Evolutionary conservation across 2,329 filamentous ascomycete genomes (phyloP), one percentile per base, ranked within the genome.

Genomic region (Hymenoscyphus occultus): DNA sequence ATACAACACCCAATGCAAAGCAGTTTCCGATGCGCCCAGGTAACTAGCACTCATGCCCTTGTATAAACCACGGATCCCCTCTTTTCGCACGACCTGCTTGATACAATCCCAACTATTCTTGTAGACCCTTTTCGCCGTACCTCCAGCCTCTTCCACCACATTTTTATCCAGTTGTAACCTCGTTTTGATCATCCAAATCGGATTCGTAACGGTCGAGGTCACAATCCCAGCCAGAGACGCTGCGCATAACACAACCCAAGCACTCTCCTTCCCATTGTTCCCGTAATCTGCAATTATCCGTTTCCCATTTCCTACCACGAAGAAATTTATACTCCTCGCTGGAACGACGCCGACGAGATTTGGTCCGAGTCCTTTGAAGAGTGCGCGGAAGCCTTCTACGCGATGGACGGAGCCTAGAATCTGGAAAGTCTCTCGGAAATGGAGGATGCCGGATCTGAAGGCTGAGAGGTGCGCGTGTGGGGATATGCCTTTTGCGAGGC

Each of bases 181-280:
- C 51, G 93, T 98, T 83, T 98, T 98, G 75, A 98, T 87, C 68
- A 98, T 85, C 93, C 93, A 98, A 74, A 98, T 97, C 1, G 93
- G 93, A 77, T 97, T 97, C 45, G 93, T 98, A 28, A 90, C 91
- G 0, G 94, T 97, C 58, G 91, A 91, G 0, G 94, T 97, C 6
- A 89, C 88, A 56, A 97, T 85, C 1, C 93, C 93, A 0, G 93
- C 93, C 16, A 84, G 82, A 1, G 90, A 86, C 5, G 91, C 93
- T 1, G 92, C 89, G 58, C 85, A 80, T 9, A 97, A 82, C 76
- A 97, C 92, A 12, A 97, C 88, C 82, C 86, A 90, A 0, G 90
- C 84, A 14, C 86, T 85, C 74, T 93, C 86, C 71, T 87, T 76
- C 59, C 89, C 86, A 71, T 86, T 74, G 78, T 94, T 92, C 75